These are phyloP conservation scores for Cytospora piceicola DNA, from an alignment of 2,329 filamentous ascomycete genomes.

Conservation along the genomic window DNA sequence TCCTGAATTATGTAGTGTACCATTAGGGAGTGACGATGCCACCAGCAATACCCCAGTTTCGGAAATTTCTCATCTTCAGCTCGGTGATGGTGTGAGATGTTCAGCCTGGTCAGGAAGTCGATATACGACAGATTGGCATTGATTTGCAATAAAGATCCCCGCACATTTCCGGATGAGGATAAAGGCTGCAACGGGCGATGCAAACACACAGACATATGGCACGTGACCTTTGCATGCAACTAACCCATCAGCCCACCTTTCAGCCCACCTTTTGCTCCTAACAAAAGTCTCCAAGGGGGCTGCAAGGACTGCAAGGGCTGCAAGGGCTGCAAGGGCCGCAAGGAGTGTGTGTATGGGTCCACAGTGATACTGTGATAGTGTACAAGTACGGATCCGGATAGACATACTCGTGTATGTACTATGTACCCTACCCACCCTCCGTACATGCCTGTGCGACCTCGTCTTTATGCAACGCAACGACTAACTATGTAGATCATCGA, in stretches of 20 bases:
- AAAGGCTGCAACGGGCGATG: not conserved
- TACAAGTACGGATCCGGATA: no score
- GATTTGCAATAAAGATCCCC: not conserved
- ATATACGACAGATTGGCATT: not conserved
- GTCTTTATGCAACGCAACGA: no score
- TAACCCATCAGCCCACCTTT: no score
- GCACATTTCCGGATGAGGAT: not conserved
- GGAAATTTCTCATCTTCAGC: slow-evolving; percentile 2
- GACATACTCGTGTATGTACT: no score
- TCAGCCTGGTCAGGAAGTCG: not conserved
- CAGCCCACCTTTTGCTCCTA: not conserved
- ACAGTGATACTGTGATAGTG: no score
- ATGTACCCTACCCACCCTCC: no score
- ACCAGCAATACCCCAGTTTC: not conserved
- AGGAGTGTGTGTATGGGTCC: not conserved
- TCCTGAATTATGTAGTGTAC: no score
- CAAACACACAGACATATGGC: slow-evolving; percentile 8
- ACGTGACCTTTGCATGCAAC: slow-evolving; percentile 2
- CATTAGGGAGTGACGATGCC: not conserved
- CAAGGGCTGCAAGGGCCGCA: not conserved
- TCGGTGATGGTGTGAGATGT: not conserved
- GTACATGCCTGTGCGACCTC: no score
- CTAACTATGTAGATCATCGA: no score
- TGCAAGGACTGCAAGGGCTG: no score
- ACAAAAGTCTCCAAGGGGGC: no score